Evolutionary conservation across 345 rosid species (phyloP).

Genomic region (Tarenaya hassleriana): DNA sequence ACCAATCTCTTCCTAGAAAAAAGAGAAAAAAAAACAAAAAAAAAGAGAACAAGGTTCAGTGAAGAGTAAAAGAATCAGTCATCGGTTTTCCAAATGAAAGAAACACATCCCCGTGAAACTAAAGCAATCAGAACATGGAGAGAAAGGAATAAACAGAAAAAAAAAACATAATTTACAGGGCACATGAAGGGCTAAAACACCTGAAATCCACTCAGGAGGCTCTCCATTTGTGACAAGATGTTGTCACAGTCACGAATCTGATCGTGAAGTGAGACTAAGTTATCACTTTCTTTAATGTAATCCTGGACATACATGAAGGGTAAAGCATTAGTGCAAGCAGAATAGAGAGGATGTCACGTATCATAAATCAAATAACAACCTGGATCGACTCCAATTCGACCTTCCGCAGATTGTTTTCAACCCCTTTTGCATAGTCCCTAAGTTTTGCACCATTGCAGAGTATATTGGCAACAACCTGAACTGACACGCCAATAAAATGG

Average conservation of each 20-base stretch:
- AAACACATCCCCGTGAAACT: too few relatives aligned
- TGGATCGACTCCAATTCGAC: conserved; percentile 90
- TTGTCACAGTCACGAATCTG: conserved; percentile 91
- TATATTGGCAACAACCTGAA: conserved; percentile 83
- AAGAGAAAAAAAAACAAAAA: conserved; percentile 6
- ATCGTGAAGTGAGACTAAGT: conserved; percentile 88
- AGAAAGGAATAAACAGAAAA: conserved; percentile 1
- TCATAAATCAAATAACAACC: conserved; percentile 35
- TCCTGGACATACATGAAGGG: conserved; percentile 51
- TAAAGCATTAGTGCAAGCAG: conserved; percentile 6
- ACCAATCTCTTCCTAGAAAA: conserved; percentile 77
- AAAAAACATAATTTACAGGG: too few relatives aligned
- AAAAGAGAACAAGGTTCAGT: too few relatives aligned
- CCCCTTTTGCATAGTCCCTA: conserved; percentile 87
- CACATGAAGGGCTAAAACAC: conserved; percentile 26
- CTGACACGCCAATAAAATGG: conserved; percentile 12
- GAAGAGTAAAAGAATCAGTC: too few relatives aligned
- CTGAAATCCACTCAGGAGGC: conserved; percentile 95
- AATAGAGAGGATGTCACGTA: neutral
- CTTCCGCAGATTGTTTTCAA: conserved; percentile 85
- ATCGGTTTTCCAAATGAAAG: too few relatives aligned
- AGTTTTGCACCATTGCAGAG: conserved; percentile 73
- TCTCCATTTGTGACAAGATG: conserved; percentile 95
- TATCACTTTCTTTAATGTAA: conserved; percentile 95
- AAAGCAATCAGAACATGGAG: conserved; percentile 9